These are phyloP conservation scores for Sclerotinia trifoliorum DNA, from an alignment of 2,329 filamentous ascomycete species.

Conservation along the genomic window DNA sequence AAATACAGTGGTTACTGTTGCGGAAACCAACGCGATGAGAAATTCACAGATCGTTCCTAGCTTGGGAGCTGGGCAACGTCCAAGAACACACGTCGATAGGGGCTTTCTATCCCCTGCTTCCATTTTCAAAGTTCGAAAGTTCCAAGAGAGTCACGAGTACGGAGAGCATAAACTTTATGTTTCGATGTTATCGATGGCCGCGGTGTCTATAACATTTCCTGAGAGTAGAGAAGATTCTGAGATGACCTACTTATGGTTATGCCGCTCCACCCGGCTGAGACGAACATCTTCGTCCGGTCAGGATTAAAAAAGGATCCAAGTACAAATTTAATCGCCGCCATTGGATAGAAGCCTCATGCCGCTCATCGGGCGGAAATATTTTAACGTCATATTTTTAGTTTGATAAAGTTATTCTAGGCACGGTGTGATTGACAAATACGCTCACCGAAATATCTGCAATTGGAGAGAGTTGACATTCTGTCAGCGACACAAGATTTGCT, in stretches of 20 bases:
- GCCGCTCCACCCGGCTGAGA: background rate
- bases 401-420: background rate
- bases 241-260: background rate
- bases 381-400: background rate
- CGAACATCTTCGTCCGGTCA: background rate
- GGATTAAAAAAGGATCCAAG: background rate
- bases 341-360: background rate
- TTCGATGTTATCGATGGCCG: background rate
- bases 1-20: constrained; percentile 34
- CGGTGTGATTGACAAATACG: background rate
- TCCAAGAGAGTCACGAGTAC: background rate
- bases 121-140: background rate
- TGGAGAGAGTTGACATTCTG: background rate
- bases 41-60: constrained; percentile 34
- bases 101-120: background rate
- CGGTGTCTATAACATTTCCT: background rate
- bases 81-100: no score
- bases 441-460: constrained; percentile 13
- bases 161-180: background rate
- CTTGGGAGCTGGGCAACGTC: constrained; percentile 22
- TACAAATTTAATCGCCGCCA: background rate
- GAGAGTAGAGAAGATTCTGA: background rate
- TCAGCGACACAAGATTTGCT: background rate
- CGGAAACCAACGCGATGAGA: constrained; percentile 27
- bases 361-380: constrained; percentile 7